Evolutionary conservation across 306 rosid genomes (phyloP).

Genomic region (Acacia crassicarpa): DNA sequence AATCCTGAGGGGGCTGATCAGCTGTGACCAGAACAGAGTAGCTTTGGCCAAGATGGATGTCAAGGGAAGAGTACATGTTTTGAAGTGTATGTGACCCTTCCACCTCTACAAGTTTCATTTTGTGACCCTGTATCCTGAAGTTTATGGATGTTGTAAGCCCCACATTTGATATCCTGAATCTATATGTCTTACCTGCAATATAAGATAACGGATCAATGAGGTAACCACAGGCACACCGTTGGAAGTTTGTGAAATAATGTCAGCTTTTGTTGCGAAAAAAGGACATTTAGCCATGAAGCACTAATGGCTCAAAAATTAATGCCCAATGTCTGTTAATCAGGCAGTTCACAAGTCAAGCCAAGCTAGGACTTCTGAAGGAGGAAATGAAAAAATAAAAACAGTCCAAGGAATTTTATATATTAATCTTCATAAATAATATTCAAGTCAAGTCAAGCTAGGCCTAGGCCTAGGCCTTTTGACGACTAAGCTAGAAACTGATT

Average conservation of each 20-base stretch:
- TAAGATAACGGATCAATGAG: constrained; percentile 17
- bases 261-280: background rate
- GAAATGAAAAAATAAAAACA: background rate
- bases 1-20: constrained; percentile 82
- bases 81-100: constrained; percentile 98
- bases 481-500: background rate
- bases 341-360: background rate
- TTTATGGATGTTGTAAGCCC: constrained; percentile 89
- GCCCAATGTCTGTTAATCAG: background rate
- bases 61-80: constrained; percentile 71
- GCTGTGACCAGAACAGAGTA: constrained; percentile 93
- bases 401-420: background rate
- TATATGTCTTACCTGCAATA: constrained; percentile 77
- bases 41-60: constrained; percentile 91
- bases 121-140: constrained; percentile 89
- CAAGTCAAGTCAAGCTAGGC: background rate
- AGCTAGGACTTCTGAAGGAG: background rate
- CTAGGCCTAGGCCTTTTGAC: background rate
- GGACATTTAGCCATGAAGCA: constrained; percentile 11
- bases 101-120: constrained; percentile 81
- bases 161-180: constrained; percentile 94
- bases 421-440: background rate
- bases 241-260: background rate
- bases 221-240: background rate
- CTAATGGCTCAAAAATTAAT: background rate